Conservation (phyloP, 2,329 filamentous ascomycete species). For the Aureobasidium sp. region DNA sequence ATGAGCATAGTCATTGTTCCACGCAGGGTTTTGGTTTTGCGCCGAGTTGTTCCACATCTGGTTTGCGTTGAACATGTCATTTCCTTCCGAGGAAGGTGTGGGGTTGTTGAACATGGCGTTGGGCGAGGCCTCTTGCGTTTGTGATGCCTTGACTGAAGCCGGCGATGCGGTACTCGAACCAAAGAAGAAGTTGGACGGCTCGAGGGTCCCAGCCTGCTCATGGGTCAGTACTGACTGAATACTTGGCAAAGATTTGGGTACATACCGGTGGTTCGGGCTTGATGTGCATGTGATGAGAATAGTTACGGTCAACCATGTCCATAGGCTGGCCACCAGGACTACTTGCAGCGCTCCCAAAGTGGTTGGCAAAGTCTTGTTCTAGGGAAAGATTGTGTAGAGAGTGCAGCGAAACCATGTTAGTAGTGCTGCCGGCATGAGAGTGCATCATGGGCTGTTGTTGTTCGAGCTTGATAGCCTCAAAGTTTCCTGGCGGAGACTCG, state of each 20-base stretch:
- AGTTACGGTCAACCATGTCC: constrained; percentile 4
- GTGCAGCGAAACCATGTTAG: constrained; percentile 18
- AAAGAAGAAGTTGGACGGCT: constrained; percentile 18
- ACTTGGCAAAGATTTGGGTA: neutral
- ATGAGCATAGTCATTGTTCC: constrained; percentile 25
- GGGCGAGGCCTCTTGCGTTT: constrained; percentile 22
- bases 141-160: constrained; percentile 15
- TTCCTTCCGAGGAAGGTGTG: constrained; percentile 29
- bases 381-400: constrained; percentile 28
- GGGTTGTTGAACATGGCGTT: constrained; percentile 26
- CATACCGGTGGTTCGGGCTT: constrained; percentile 15
- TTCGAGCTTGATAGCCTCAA: constrained; percentile 2
- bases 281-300: constrained; percentile 9
- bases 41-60: constrained; percentile 21
- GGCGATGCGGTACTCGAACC: constrained; percentile 16
- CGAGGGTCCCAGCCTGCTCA: constrained; percentile 16
- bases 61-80: constrained; percentile 25
- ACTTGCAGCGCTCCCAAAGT: constrained; percentile 52
- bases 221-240: neutral
- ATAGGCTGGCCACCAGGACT: constrained; percentile 36
- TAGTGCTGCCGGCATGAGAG: constrained; percentile 1
- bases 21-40: constrained; percentile 28
- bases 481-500: constrained; percentile 27
- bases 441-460: neutral
- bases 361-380: constrained; percentile 30